A percentile compares a stretch with the other conserved stretches of the same genome.
These are phyloP conservation scores for Alternaria incomplexa DNA, from an alignment of 2,329 filamentous ascomycete genomes.

Conservation along the genomic window DNA sequence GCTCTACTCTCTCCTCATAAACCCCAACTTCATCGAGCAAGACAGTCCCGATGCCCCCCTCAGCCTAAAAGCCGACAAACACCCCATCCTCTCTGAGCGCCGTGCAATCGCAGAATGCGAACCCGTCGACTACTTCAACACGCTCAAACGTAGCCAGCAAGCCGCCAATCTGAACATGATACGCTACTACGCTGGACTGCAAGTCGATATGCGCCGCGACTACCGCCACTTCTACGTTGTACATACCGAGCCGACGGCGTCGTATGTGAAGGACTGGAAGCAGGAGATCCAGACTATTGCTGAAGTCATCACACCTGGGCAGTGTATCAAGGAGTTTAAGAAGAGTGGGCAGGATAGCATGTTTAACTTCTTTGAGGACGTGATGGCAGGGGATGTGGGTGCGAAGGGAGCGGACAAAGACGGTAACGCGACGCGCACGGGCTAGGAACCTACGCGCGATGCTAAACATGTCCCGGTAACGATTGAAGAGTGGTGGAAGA, in stretches of 20 bases:
- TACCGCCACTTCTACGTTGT: conserved; percentile 44
- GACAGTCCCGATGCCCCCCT: conserved; percentile 16
- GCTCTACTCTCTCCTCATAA: conserved; percentile 33
- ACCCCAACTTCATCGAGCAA: conserved; percentile 35
- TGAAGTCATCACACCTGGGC: conserved; percentile 36
- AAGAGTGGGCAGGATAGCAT: conserved; percentile 22
- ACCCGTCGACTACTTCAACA: conserved; percentile 33
- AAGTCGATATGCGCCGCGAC: conserved; percentile 27
- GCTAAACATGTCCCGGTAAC: not conserved
- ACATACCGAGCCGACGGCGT: conserved; percentile 31
- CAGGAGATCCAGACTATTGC: conserved; percentile 30
- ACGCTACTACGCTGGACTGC: conserved; percentile 30
- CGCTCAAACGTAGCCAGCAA: conserved; percentile 21
- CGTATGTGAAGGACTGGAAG: conserved; percentile 28
- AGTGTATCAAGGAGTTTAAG: conserved; percentile 32
- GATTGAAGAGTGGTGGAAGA: not conserved
- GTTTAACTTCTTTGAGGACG: conserved; percentile 40
- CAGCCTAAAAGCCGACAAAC: conserved; percentile 28
- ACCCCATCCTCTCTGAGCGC: conserved; percentile 39
- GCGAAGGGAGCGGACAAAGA: not conserved
- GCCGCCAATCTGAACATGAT: conserved; percentile 37
- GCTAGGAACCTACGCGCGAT: not conserved
- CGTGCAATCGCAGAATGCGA: conserved; percentile 22
- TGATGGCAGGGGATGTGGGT: conserved; percentile 10
- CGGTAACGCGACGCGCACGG: not conserved